Conservation (phyloP, 2,329 filamentous ascomycete genomes). For the Fusarium heterosporum region DNA sequence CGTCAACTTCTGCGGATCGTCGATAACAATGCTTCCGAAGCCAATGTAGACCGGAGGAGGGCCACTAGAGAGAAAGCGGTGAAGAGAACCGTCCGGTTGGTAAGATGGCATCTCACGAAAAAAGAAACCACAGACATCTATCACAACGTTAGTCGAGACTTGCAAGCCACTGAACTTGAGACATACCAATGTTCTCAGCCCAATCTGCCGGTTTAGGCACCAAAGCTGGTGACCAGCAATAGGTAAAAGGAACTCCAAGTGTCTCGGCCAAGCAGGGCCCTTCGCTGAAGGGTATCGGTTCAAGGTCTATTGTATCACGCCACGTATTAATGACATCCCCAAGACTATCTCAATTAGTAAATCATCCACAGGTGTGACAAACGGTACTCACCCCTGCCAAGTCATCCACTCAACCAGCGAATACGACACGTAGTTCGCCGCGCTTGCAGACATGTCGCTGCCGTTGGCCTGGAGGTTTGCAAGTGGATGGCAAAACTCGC, state of each 20-base stretch:
- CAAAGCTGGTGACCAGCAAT: constrained; percentile 1
- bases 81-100: not conserved
- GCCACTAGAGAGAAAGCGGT: not conserved
- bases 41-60: not conserved
- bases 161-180: accelerated
- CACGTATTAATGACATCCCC: constrained; percentile 40
- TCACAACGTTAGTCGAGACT: not conserved
- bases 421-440: constrained; percentile 77
- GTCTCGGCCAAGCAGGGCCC: constrained; percentile 73
- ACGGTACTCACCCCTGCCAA: constrained; percentile 70
- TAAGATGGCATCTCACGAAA: not conserved
- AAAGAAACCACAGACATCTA: constrained; percentile 1
- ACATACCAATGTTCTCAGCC: not conserved
- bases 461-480: constrained; percentile 72
- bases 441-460: constrained; percentile 43
- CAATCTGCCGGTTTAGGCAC: not conserved
- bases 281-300: constrained; percentile 54
- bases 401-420: constrained; percentile 79
- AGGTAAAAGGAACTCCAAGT: not conserved
- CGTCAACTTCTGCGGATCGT: not conserved
- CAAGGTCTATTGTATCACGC: constrained; percentile 28
- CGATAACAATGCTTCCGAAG: constrained; percentile 6
- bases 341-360: constrained; percentile 10
- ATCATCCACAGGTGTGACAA: accelerated
- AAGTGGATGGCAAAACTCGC: constrained; percentile 77